phyloP scores from a whole-genome alignment of 2,329 filamentous ascomycete species.

The Trichocomaceae sp. region DNA sequence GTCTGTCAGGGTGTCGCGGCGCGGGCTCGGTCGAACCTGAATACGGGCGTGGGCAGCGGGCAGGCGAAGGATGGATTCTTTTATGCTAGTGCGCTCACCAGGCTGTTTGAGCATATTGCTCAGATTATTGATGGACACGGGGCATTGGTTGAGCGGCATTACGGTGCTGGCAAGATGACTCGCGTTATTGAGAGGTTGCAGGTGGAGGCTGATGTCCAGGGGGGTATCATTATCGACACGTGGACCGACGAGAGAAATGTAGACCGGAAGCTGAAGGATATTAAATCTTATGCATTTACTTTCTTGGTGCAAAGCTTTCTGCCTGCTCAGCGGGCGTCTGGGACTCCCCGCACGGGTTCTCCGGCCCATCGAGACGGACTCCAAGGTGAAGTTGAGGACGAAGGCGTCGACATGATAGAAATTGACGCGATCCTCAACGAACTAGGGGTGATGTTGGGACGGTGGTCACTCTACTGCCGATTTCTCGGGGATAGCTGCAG shows the following conservation, averaged over 20 bases:
- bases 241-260: slow-evolving; percentile 87
- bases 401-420: slow-evolving; percentile 93
- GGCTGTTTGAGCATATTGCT: slow-evolving; percentile 93
- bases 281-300: slow-evolving; percentile 96
- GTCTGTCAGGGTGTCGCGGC: slow-evolving; percentile 91
- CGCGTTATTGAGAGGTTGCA: slow-evolving; percentile 89
- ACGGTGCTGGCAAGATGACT: slow-evolving; percentile 87
- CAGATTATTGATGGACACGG: slow-evolving; percentile 93
- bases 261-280: slow-evolving; percentile 81
- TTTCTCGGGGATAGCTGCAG: slow-evolving; percentile 83
- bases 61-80: slow-evolving; percentile 73
- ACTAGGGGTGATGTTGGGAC: slow-evolving; percentile 82
- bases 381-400: slow-evolving; percentile 69
- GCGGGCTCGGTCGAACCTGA: slow-evolving; percentile 72
- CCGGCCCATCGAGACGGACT: slow-evolving; percentile 57
- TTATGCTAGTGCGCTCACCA: slow-evolving; percentile 83
- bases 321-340: slow-evolving; percentile 59
- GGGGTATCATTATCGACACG: slow-evolving; percentile 88
- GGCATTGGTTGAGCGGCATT: slow-evolving; percentile 84
- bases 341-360: slow-evolving; percentile 65
- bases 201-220: slow-evolving; percentile 91
- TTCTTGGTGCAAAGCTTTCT: slow-evolving; percentile 94
- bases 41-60: slow-evolving; percentile 55
- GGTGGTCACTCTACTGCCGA: slow-evolving; percentile 86
- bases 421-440: slow-evolving; percentile 82